phyloP scores from a whole-genome alignment of 768 basidiomycete genomes.

The Collybia nuda region DNA sequence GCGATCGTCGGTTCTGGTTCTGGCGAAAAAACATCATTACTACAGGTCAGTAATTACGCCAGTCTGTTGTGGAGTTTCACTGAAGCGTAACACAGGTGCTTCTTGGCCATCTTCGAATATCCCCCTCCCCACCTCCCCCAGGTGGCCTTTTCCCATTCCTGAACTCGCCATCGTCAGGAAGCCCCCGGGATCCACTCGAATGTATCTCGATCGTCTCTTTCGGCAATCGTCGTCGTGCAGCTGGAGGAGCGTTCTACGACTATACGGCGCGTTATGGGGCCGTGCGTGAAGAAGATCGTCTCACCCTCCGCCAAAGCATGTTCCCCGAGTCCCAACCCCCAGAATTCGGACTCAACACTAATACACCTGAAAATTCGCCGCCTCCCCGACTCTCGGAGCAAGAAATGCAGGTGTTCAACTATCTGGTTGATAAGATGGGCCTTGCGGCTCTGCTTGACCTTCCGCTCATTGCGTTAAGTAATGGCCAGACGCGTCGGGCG shows the following conservation, averaged over 20 bases:
- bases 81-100: constrained; percentile 46
- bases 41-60: constrained; percentile 51
- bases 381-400: constrained; percentile 15
- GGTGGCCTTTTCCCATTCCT: constrained; percentile 82
- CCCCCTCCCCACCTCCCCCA: constrained; percentile 58
- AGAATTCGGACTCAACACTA: constrained; percentile 17
- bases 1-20: constrained; percentile 69
- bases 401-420: constrained; percentile 42
- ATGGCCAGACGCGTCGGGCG: constrained; percentile 89
- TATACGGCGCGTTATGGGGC: constrained; percentile 92
- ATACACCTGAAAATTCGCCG: constrained; percentile 19
- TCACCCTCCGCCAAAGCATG: constrained; percentile 75
- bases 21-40: constrained; percentile 58
- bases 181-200: constrained; percentile 44
- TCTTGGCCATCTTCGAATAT: constrained; percentile 68
- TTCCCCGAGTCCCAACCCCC: constrained; percentile 48
- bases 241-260: constrained; percentile 82
- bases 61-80: background rate
- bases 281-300: constrained; percentile 78
- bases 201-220: constrained; percentile 64
- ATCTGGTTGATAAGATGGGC: constrained; percentile 54
- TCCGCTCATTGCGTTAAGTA: constrained; percentile 82
- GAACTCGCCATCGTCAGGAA: constrained; percentile 22
- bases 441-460: constrained; percentile 71
- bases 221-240: constrained; percentile 53